Percentiles rank a stretch among this genome's conserved stretches.
phyloP scores from a whole-genome alignment of 805 yeast genomes.

The Blastobotrys americana region DNA sequence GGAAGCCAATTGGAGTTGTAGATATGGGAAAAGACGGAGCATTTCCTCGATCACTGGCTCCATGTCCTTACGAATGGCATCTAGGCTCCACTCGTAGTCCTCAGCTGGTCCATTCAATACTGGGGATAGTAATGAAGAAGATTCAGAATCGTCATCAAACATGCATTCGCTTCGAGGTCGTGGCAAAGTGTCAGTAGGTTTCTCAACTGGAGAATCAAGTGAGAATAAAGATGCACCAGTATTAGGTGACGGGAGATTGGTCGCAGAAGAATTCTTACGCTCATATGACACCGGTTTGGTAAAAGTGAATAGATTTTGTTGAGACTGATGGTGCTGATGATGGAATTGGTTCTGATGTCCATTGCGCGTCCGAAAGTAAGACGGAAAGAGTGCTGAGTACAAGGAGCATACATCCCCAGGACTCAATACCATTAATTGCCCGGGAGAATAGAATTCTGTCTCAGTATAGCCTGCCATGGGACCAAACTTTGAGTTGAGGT shows the following conservation, averaged over 20 bases:
- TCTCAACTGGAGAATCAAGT: not conserved
- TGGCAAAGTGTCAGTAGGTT: too few relatives aligned
- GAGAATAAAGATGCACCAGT: not conserved
- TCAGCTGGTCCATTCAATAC: constrained; percentile 8
- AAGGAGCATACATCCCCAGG: constrained; percentile 27
- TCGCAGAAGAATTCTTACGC: not conserved
- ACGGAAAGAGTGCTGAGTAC: constrained; percentile 24
- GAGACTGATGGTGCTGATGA: too few relatives aligned
- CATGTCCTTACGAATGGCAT: constrained; percentile 27
- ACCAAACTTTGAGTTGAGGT: constrained; percentile 1
- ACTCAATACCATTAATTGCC: constrained; percentile 25
- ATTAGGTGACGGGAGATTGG: not conserved
- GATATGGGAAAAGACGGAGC: constrained; percentile 18
- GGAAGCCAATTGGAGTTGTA: constrained; percentile 12
- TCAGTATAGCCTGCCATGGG: constrained; percentile 6
- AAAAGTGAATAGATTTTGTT: not conserved
- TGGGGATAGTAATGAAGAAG: constrained; percentile 13
- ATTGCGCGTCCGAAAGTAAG: constrained; percentile 2
- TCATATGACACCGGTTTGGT: not conserved
- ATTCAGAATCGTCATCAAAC: constrained; percentile 1
- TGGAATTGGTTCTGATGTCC: too few relatives aligned
- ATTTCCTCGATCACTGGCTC: constrained; percentile 30
- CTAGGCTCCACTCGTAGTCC: constrained; percentile 29
- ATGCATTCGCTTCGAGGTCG: not conserved
- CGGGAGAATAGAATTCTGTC: constrained; percentile 7